Evolutionary conservation across 805 yeast genomes (phyloP).

Genomic region (Yamadazyma endophytica): DNA sequence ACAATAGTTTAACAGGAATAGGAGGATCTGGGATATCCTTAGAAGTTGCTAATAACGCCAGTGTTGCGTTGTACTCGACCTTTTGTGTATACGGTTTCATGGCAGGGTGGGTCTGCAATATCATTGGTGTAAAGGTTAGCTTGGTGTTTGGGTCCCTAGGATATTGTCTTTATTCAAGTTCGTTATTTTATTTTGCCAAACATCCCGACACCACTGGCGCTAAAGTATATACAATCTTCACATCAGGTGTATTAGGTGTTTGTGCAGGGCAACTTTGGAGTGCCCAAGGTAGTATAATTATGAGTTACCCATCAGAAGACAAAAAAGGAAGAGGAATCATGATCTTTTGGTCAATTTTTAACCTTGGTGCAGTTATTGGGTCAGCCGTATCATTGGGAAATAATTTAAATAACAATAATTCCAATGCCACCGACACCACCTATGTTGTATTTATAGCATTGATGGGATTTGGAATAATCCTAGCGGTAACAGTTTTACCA

Average conservation of each 20-base stretch:
- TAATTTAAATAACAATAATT: slow-evolving; percentile 37
- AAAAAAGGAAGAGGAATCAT: slow-evolving; percentile 50
- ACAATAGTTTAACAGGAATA: slow-evolving; percentile 46
- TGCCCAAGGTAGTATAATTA: slow-evolving; percentile 53
- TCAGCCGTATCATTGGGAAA: slow-evolving; percentile 52
- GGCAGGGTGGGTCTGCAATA: slow-evolving; percentile 52
- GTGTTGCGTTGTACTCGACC: slow-evolving; percentile 48
- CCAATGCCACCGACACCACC: slow-evolving; percentile 45
- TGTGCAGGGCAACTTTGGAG: slow-evolving; percentile 56
- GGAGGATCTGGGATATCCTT: slow-evolving; percentile 43
- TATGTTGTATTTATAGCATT: slow-evolving; percentile 51
- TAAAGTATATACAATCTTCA: slow-evolving; percentile 48
- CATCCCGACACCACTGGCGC: slow-evolving; percentile 32
- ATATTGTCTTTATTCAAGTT: slow-evolving; percentile 48
- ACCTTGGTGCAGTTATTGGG: slow-evolving; percentile 59
- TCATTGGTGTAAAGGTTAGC: slow-evolving; percentile 41
- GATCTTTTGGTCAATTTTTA: slow-evolving; percentile 60
- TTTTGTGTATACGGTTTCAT: slow-evolving; percentile 55
- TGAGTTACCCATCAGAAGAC: slow-evolving; percentile 52
- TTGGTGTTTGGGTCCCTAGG: slow-evolving; percentile 53
- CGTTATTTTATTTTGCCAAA: slow-evolving; percentile 30
- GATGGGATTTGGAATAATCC: slow-evolving; percentile 42
- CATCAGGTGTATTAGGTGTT: slow-evolving; percentile 54
- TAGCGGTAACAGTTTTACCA: slow-evolving; percentile 48
- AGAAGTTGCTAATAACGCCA: slow-evolving; percentile 44